Base-by-base conservation (phyloP, 208 protist genomes). In the Wallacemonas sp. region DNA sequence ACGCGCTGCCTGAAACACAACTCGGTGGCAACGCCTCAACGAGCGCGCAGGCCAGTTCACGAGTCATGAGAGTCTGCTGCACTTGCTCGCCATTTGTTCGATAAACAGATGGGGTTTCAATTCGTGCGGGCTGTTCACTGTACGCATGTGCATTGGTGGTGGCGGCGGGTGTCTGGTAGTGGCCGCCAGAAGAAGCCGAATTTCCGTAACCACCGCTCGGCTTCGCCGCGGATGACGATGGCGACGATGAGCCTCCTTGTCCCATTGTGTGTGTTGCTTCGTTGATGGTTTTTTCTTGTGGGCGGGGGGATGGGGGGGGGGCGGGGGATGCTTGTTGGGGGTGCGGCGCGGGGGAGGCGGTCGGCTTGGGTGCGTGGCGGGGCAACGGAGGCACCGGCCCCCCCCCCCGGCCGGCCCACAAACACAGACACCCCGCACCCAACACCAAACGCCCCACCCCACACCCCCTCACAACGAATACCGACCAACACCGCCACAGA, bases 1-100 rank as follows among this genome's bases (percentile, higher is more conserved):
- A 44, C 19, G 30, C 32, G 14, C 66, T 48, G 21, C 34, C 23
- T 21, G 43, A 38, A 32, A 62, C 62, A 46, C 69, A 85, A 8
- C 58, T 80, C 3, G 54, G 6, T 30, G 84, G 78, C 11, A 90
- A 33, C 12, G 58, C 54, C 38, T 79, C 63, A 0, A 63, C 48
- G 14, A 90, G 44, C 0, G 47, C 60, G 19, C 56, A 24, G 0
- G 52, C 68, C 26, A 83, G 63, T 6, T 75, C 47, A 24, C 66
- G 14, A 0, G 38, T 67, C 1, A 74, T 30, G 6, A 69, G n/a
- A 12, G 16, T 6, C 1, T 32, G 39, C 24, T 63, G 41, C 36
- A 26, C 21, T 24, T 56, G 32, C 14, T 49, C 32, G n/a, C 61
- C 61, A 24, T n/a, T 44, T 11, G 61, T 30, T 5, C 23, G 39